Evolutionary conservation across 345 rosid species (phyloP), one percentile per base, ranked within the genome.

Genomic region (Brassica carinata): DNA sequence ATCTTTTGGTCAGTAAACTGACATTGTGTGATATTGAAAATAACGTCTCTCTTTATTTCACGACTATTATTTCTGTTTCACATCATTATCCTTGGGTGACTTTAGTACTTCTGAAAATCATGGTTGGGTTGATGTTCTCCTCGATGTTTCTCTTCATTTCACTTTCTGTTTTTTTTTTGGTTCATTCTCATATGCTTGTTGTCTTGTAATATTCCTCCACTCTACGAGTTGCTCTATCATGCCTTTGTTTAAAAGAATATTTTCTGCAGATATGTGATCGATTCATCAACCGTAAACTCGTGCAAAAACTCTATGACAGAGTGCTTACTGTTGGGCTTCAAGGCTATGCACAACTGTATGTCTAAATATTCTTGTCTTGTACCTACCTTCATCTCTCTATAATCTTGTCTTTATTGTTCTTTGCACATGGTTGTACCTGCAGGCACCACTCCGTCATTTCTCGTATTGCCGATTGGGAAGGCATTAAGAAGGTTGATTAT

Each of bases 391-490:
- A 19, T 18, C 55, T 34, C 1, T 19, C 64, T 77, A 67, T 13
- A 72, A 5, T 61, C 48, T 8, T 4, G 7, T 30, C 17, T 66
- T 40, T 73, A 7, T 71, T 76, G 53, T 61, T 15, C 27, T 30
- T 27, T 8, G 30, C 55, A 36, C 66, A 76, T 70, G 36, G 45
- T 75, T 63, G 61, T 71, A 62, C 40, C 67, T 85, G 84, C 82
- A 94, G 97, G 83, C 98, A 94, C 74, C 88, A 94, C 77, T 87
- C 97, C 82, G 86, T 26, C 18, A 89, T 88, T 85, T 79, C 97
- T 76, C 90, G 91, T 68, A 91, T 94, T 58, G 97, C 98, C 29
- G 89, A 94, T 74, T 94, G 97, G 97, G 97, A 94, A 77, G 98
- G 97, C 85, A 94, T 94, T 70, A 88, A 81, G 83, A 92, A 84